Percentiles rank a stretch among this genome's conserved stretches.
phyloP scores from a whole-genome alignment of 495 filamentous ascomycete species.

The Xylaria curta region DNA sequence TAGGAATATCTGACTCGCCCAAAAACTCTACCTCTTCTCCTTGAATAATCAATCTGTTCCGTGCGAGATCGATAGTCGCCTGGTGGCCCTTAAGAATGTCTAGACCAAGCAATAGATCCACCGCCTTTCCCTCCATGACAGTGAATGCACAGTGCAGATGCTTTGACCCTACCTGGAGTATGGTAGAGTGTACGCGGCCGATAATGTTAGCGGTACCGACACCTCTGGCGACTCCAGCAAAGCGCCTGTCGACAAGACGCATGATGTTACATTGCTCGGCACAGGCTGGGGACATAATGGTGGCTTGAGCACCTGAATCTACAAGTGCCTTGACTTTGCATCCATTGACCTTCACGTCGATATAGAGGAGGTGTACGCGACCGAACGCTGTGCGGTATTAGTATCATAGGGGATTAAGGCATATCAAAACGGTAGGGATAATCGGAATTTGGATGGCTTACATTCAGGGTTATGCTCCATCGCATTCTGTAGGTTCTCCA shows the following conservation, averaged over 20 bases:
- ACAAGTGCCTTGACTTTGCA: conserved; percentile 94
- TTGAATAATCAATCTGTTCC: conserved; percentile 82
- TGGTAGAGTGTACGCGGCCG: conserved; percentile 91
- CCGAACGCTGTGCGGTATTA: conserved; percentile 74
- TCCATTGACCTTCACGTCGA: conserved; percentile 93
- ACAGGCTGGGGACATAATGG: conserved; percentile 96
- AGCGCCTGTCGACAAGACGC: conserved; percentile 92
- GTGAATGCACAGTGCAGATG: conserved; percentile 95
- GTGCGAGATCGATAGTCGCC: conserved; percentile 85
- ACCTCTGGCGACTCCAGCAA: conserved; percentile 87
- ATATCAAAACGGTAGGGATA: conserved; percentile 17
- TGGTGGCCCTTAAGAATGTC: conserved; percentile 97
- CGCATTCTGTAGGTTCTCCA: conserved; percentile 92
- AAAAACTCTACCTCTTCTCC: conserved; percentile 88
- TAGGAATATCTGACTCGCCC: conserved; percentile 91
- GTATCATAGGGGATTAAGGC: conserved; percentile 16
- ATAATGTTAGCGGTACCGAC: conserved; percentile 95
- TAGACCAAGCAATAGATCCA: conserved; percentile 91
- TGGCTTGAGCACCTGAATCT: conserved; percentile 96
- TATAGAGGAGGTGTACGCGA: conserved; percentile 92
- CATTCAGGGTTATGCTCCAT: conserved; percentile 97
- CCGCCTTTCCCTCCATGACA: conserved; percentile 99
- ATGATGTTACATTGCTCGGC: conserved; percentile 94
- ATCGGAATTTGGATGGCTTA: conserved; percentile 46
- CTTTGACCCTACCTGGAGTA: conserved; percentile 88